phyloP scores from a whole-genome alignment of 108 stramenopile species.

The Cylindrotheca closterium region DNA sequence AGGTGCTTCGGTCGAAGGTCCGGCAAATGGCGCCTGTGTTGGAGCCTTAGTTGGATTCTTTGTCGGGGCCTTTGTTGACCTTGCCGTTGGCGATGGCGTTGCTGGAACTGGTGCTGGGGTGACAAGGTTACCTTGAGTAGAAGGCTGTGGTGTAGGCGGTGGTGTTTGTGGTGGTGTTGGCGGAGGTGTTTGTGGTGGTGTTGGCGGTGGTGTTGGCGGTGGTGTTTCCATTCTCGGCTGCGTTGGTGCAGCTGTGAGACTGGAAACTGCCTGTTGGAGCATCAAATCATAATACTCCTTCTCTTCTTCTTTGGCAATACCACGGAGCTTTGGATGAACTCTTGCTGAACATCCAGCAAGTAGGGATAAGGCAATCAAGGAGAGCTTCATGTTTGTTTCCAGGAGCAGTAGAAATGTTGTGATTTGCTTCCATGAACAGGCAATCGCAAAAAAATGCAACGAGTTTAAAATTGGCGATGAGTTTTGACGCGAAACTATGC shows the following conservation, averaged over 20 bases:
- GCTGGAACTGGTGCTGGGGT: background rate
- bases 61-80: background rate
- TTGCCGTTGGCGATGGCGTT: background rate
- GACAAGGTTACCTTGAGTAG: too few species aligned
- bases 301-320: background rate
- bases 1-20: background rate
- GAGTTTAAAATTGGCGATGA: too few species aligned
- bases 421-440: too few species aligned
- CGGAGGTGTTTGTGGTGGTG: too few species aligned
- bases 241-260: background rate
- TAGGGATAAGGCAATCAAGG: background rate
- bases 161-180: too few species aligned
- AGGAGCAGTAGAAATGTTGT: too few species aligned
- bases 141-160: too few species aligned
- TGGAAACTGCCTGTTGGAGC: background rate
- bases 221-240: background rate
- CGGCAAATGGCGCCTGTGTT: background rate
- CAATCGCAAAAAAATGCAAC: too few species aligned
- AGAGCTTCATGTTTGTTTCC: background rate
- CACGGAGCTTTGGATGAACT: background rate
- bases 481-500: too few species aligned
- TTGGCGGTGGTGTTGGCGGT: background rate
- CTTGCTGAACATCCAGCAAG: background rate
- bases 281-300: background rate
- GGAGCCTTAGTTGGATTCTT: background rate